Conservation (phyloP, 371 early-diverging fungal genomes). For the Mucor saturninus region DNA sequence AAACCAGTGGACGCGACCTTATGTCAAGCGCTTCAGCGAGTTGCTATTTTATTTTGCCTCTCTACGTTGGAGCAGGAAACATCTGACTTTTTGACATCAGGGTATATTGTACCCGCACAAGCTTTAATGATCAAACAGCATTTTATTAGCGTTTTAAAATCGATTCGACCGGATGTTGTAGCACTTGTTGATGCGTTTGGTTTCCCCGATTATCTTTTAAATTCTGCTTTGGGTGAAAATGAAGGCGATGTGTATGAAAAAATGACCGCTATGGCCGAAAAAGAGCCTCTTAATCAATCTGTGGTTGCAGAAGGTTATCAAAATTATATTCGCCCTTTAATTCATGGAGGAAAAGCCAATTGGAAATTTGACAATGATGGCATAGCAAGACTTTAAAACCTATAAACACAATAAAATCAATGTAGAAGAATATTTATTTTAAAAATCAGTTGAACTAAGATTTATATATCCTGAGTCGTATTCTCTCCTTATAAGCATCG, state of each 20-base stretch:
- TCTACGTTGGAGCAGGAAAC: conserved; percentile 68
- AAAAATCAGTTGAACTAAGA: too few relatives aligned
- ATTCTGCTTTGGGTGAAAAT: conserved; percentile 73
- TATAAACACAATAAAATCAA: too few relatives aligned
- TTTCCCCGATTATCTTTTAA: conserved; percentile 69
- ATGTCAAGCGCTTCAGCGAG: conserved; percentile 18
- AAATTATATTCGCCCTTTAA: conserved; percentile 57
- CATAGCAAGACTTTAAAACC: conserved; percentile 37
- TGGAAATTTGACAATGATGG: conserved; percentile 45
- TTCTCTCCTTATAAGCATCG: too few relatives aligned
- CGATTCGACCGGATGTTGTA: conserved; percentile 72
- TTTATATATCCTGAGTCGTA: too few relatives aligned
- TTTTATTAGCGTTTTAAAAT: conserved; percentile 48
- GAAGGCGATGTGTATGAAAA: conserved; percentile 77
- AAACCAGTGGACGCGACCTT: conserved; percentile 4
- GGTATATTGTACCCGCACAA: conserved; percentile 57
- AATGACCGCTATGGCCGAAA: conserved; percentile 66
- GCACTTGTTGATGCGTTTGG: conserved; percentile 77
- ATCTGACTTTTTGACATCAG: conserved; percentile 65
- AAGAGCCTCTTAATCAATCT: conserved; percentile 69
- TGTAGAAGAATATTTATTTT: too few relatives aligned
- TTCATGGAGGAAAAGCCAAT: conserved; percentile 40
- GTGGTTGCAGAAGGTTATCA: conserved; percentile 58
- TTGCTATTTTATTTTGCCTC: conserved; percentile 48
- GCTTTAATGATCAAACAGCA: conserved; percentile 51